phyloP scores from a whole-genome alignment of 768 basidiomycete species.

The button mushroom (Agaricus bisporus) region DNA sequence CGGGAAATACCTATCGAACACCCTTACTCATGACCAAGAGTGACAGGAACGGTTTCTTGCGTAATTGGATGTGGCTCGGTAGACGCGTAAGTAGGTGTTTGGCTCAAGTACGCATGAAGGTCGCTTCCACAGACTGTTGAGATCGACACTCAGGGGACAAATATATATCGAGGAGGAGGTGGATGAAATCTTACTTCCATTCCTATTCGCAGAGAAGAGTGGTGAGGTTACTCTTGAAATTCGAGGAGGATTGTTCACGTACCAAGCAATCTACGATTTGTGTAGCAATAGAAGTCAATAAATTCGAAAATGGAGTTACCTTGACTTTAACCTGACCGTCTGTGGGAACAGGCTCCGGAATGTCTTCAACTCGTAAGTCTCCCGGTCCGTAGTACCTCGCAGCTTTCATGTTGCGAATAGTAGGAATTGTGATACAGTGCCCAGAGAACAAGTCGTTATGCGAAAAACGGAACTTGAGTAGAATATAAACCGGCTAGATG shows the following conservation, averaged over 20 bases:
- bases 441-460: too few species aligned
- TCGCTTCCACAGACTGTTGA: conserved; percentile 39
- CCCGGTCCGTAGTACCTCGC: conserved; percentile 38
- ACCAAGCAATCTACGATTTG: not conserved
- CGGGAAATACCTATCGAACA: not conserved
- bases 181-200: conserved; percentile 21
- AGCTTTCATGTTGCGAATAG: conserved; percentile 31
- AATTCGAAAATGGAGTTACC: conserved; percentile 16
- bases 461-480: too few species aligned
- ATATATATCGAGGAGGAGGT: not conserved
- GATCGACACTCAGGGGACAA: not conserved
- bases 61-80: conserved; percentile 30
- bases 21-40: conserved; percentile 40
- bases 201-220: conserved; percentile 14
- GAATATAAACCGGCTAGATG: too few species aligned
- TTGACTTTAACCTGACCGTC: conserved; percentile 39
- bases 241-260: not conserved
- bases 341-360: conserved; percentile 30
- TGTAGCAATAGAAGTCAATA: not conserved
- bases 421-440: too few species aligned
- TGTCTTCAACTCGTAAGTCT: conserved; percentile 37
- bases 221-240: not conserved
- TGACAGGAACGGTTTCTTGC: conserved; percentile 33
- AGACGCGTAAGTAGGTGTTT: conserved; percentile 20
- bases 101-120: conserved; percentile 34